Evolutionary conservation across 768 basidiomycete genomes (phyloP), one percentile per base, ranked within the genome.

Genomic region (Tremella yokohamensis): DNA sequence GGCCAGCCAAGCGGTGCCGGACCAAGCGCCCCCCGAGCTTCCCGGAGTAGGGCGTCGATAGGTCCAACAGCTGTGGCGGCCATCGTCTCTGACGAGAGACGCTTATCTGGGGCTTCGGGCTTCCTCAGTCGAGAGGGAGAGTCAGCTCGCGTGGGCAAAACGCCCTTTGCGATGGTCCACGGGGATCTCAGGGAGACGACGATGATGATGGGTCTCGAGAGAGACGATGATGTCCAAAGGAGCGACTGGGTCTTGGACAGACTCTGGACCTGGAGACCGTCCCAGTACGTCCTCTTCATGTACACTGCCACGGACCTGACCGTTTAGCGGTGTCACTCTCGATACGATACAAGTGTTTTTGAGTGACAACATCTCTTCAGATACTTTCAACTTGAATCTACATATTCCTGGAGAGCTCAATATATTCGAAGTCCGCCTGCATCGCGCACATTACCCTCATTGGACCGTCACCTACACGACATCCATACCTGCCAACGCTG

Each of bases 401-500:
- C 68, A 65, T 48, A 20, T 68, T 18, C 20, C 45, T 8, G 22
- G 47, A 1, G 47, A 66, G 16, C 56, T 72, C 3, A 57, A 65
- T 49, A 45, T 63, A 4, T 69, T 72, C 44, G 54, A 61, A 45
- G 22, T 45, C 15, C 42, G 42, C n/a, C 42, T 15, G 61, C 54
- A 13, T 40, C 54, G 8, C 48, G 54, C n/a, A 52, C 40, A 13
- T 18, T 51, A 11, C 11, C 40, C 18, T 13, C 54, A 60, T 45
- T 48, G 18, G n/a, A 50, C 56, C 15, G 49, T 63, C n/a, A 50
- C 63, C 7, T 58, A 78, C 0, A 72, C 78, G 69, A 63, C 62
- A 8, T 52, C 62, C 40, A 59, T 79, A 11, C 72, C 78, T 8
- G 87, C 83, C 0, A 65, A 83, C 1, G 83, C 85, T 1, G 81